Conservation (phyloP, 768 basidiomycete genomes). For the Boletus rubescentipes region DNA sequence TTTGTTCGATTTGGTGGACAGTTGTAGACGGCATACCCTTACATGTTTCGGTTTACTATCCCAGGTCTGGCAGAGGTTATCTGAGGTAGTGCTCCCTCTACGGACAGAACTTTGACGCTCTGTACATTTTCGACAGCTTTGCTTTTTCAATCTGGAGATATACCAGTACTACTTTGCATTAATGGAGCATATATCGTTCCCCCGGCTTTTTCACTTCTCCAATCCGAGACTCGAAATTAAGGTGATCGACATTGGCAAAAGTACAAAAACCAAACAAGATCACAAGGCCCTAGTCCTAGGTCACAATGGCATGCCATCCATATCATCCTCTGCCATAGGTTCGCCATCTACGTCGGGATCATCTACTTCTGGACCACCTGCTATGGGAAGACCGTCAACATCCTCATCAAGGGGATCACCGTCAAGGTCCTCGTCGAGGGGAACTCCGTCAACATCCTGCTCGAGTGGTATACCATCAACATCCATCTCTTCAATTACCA, state of each 20-base stretch:
- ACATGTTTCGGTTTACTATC: constrained; percentile 17
- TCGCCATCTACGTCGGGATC: constrained; percentile 27
- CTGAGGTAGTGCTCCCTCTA: constrained; percentile 12
- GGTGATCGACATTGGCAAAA: not conserved
- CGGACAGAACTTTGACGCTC: constrained; percentile 29
- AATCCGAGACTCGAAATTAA: not conserved
- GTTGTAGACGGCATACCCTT: constrained; percentile 23
- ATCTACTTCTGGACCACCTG: constrained; percentile 14
- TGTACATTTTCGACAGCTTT: not conserved
- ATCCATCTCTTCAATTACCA: constrained; percentile 48
- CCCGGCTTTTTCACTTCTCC: not conserved
- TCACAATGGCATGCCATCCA: constrained; percentile 42
- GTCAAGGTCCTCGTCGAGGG: constrained; percentile 31
- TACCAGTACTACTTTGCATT: not conserved
- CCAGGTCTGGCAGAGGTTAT: constrained; percentile 21
- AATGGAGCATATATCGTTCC: not conserved
- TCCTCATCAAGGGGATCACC: constrained; percentile 33
- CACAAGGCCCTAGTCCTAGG: not conserved
- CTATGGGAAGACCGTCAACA: constrained; percentile 40
- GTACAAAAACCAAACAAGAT: not conserved
- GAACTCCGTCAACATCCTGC: constrained; percentile 39
- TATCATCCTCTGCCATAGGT: constrained; percentile 34
- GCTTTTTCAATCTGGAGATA: not conserved
- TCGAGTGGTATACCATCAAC: constrained; percentile 49
- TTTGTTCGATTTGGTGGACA: constrained; percentile 14